Conservation (phyloP, 768 basidiomycete species). For the Polyporus arcularius region DNA sequence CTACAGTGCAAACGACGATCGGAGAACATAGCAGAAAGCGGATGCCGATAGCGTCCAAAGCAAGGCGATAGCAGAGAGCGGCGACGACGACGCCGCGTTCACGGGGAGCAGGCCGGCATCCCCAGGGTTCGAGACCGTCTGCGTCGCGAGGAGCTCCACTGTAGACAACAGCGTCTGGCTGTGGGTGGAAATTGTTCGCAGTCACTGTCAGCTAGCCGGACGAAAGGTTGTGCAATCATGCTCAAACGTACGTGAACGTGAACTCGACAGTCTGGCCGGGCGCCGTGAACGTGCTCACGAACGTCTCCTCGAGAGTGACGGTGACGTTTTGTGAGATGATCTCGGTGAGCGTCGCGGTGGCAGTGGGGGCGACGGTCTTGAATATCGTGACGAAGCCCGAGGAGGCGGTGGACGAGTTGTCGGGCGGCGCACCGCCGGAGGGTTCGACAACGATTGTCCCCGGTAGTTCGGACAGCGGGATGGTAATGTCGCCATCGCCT, state of each 20-base stretch:
- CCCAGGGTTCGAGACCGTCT: conserved; percentile 9
- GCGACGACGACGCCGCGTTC: conserved; percentile 11
- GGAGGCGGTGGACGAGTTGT: conserved; percentile 16
- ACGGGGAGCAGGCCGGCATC: conserved; percentile 29
- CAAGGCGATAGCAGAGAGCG: background rate
- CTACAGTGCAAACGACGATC: background rate
- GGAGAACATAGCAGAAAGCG: conserved; percentile 6
- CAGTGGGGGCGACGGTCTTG: conserved; percentile 28
- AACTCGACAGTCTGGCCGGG: conserved; percentile 17
- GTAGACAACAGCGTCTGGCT: conserved; percentile 24
- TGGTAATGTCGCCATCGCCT: conserved; percentile 13
- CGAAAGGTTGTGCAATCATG: background rate
- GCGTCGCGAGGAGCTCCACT: conserved; percentile 18
- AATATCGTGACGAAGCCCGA: conserved; percentile 24
- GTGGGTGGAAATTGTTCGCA: background rate
- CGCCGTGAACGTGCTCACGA: conserved; percentile 18
- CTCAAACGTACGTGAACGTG: conserved; percentile 18
- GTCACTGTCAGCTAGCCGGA: background rate
- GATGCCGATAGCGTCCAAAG: background rate
- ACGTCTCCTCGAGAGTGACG: conserved; percentile 20
- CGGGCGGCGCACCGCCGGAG: conserved; percentile 12
- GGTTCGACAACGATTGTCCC: conserved; percentile 17
- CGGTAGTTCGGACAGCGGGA: conserved; percentile 8
- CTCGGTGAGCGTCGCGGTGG: conserved; percentile 22
- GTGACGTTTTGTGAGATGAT: conserved; percentile 23